Evolutionary conservation across 495 filamentous ascomycete species (phyloP).

Genomic region (Aspergillus taichungensis): DNA sequence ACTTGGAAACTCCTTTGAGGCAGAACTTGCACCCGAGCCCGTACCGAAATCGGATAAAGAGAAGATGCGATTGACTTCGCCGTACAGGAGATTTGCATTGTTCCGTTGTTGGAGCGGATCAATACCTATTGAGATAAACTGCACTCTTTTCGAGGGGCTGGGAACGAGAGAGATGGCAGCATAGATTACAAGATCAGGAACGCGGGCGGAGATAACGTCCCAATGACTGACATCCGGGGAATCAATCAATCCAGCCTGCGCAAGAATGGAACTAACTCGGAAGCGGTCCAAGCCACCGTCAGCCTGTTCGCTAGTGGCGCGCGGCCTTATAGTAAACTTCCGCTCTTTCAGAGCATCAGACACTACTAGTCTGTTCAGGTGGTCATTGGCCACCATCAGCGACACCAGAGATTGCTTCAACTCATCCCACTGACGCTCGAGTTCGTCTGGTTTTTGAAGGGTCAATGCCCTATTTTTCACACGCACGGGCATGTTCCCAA

Average conservation of each 20-base stretch:
- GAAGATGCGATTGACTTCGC: conserved; percentile 74
- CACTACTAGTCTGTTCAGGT: conserved; percentile 25
- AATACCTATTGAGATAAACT: conserved; percentile 73
- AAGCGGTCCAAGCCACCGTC: conserved; percentile 16
- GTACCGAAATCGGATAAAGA: conserved; percentile 68
- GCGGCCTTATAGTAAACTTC: conserved; percentile 23
- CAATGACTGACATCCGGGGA: conserved; percentile 44
- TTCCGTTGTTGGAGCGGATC: conserved; percentile 43
- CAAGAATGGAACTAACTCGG: conserved; percentile 46
- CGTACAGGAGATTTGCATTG: conserved; percentile 59
- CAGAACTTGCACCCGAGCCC: conserved; percentile 8
- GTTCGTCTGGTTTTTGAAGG: conserved; percentile 39
- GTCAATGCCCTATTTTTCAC: conserved; percentile 64
- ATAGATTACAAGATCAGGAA: conserved; percentile 47
- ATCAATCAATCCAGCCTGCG: conserved; percentile 55
- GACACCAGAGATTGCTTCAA: conserved; percentile 52
- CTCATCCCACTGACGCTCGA: conserved; percentile 62
- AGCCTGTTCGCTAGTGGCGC: not conserved
- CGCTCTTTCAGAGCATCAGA: conserved; percentile 23
- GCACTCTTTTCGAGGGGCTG: conserved; percentile 57
- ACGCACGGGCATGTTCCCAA: conserved; percentile 95
- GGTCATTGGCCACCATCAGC: conserved; percentile 52
- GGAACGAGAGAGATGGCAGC: conserved; percentile 65
- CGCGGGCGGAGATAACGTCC: conserved; percentile 59
- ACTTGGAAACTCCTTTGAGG: not conserved